Base-by-base conservation (phyloP, 768 basidiomycete species). In the Hygrophorus russula region DNA sequence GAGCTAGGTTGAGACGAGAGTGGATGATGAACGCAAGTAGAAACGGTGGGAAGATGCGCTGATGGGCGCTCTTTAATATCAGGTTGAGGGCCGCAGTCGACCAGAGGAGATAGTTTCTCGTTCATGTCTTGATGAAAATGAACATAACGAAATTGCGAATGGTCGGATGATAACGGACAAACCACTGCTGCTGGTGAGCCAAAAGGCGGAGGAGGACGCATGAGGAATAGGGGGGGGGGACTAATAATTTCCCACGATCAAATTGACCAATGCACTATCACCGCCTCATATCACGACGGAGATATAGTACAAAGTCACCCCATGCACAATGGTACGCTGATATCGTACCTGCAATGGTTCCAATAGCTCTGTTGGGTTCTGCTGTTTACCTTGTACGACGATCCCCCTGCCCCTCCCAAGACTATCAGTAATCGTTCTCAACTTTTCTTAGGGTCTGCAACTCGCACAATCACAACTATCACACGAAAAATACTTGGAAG, bases 291-390 rank as follows among this genome's bases (percentile, higher is more conserved):
- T 24, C 24, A 24, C 24, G 24, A n/a, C 24, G 24, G 4, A 24
- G 24, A 24, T 24, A 24, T 7, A 24, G 24, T 24, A 24, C 24
- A 4, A 65, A 58, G 44, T 76, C 72, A 24, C 62, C 67, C 9
- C 82, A 88, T 57, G 73, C 72, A 5, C 64, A 69, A 50, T 78
- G 81, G 70, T 90, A 90, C 59, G 65, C 75, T 35, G 70, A 76
- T 41, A 69, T 80, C 39, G 60, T 82, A 31, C 87, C 87, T 19
- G 75, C 74, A 27, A 88, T 88, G 83, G 62, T 88, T 39, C 87
- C 86, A 7, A 65, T 90, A 42, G 77, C 79, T 41, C 64, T 90
- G 41, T 67, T 90, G 10, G 87, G 85, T 13, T 86, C 84, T 41
- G 82, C 79, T 7, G 71, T 89, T 44, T 89, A 86, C 62, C 66